Evolutionary conservation across 441 rosid genomes (phyloP).

Genomic region (Jatropha multifida): DNA sequence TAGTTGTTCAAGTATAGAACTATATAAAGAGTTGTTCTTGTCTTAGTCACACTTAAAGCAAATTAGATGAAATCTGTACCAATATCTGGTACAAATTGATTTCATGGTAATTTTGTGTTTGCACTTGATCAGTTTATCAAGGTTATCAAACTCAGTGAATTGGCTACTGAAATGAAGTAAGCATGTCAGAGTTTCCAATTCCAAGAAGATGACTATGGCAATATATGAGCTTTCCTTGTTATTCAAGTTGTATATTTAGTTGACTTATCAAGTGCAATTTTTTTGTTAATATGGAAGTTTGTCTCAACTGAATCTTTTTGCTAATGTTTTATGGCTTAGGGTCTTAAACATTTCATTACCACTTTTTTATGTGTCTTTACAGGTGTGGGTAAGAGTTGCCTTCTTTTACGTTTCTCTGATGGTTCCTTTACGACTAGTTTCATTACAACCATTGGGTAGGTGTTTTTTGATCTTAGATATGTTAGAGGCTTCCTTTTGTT

Average conservation of each 20-base stretch:
- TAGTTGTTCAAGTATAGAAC: background rate
- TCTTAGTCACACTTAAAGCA: conserved; percentile 1
- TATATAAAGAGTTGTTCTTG: background rate
- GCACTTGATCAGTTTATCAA: background rate
- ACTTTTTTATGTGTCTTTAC: background rate
- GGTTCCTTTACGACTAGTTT: conserved; percentile 26
- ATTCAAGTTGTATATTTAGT: background rate
- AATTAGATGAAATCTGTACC: background rate
- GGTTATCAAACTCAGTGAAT: background rate
- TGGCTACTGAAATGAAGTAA: background rate
- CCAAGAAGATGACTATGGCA: background rate
- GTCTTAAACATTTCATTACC: background rate
- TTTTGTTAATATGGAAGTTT: background rate
- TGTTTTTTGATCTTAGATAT: background rate
- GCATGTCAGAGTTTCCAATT: background rate
- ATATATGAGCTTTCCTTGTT: background rate
- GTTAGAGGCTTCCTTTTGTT: background rate
- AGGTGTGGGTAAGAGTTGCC: conserved; percentile 30
- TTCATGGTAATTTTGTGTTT: background rate
- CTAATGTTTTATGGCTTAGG: background rate
- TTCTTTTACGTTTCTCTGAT: conserved; percentile 24
- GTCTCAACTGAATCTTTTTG: background rate
- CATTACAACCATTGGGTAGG: conserved; percentile 24
- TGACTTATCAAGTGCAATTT: background rate
- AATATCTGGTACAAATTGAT: background rate